Conservation (phyloP, 2,329 filamentous ascomycete genomes). For the Colletotrichum caudatum region DNA sequence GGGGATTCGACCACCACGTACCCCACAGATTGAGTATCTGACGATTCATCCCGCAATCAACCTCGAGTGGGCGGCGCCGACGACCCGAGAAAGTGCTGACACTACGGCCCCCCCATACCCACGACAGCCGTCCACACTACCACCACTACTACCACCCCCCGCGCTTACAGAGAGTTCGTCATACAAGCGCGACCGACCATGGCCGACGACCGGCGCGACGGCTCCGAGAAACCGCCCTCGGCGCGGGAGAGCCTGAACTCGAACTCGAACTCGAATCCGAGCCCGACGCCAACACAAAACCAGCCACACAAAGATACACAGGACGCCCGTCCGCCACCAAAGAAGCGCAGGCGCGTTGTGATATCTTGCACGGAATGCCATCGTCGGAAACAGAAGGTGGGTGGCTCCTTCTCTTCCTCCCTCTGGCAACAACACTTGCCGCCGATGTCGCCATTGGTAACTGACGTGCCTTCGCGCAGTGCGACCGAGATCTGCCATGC, state of each 20-base stretch:
- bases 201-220: constrained; percentile 34
- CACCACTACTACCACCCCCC: constrained; percentile 3
- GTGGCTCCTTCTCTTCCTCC: not conserved
- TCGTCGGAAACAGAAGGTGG: constrained; percentile 70
- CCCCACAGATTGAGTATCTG: constrained; percentile 2
- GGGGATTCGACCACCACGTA: not conserved
- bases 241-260: constrained; percentile 22
- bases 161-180: not conserved
- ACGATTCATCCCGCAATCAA: constrained; percentile 2
- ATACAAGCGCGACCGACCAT: constrained; percentile 22
- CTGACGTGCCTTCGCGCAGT: constrained; percentile 53
- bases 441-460: not conserved
- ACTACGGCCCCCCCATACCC: not conserved
- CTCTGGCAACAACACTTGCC: constrained; percentile 3
- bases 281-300: constrained; percentile 23
- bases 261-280: constrained; percentile 16
- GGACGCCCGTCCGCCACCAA: constrained; percentile 54
- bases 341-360: constrained; percentile 70
- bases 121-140: not conserved
- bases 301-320: constrained; percentile 14
- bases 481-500: constrained; percentile 70
- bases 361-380: constrained; percentile 75
- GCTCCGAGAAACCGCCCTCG: constrained; percentile 27
- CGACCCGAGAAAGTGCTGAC: constrained; percentile 17
- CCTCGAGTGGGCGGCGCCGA: constrained; percentile 13